A percentile compares a stretch with the other conserved stretches of the same genome.
Conservation (phyloP, 345 rosid genomes). For the Brassica rapa region DNA sequence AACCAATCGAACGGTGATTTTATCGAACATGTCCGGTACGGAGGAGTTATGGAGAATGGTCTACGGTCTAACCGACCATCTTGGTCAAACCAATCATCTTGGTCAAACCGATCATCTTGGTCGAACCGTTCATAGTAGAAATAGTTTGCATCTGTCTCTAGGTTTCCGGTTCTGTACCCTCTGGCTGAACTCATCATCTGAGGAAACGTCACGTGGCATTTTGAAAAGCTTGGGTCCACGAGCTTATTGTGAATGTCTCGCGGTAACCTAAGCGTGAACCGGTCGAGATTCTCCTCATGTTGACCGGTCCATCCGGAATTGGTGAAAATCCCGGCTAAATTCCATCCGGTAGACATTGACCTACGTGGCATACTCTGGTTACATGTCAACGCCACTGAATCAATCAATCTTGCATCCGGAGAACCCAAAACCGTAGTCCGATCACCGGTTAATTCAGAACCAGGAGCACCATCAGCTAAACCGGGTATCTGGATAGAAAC, state of each 20-base stretch:
- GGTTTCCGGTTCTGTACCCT: conserved; percentile 58
- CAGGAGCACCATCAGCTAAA: conserved; percentile 20
- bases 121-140: conserved; percentile 54
- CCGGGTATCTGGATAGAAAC: conserved; percentile 26
- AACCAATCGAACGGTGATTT: conserved; percentile 49
- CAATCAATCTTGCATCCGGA: conserved; percentile 35
- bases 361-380: conserved; percentile 49
- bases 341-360: conserved; percentile 72
- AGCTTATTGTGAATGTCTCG: conserved; percentile 53
- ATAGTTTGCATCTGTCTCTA: conserved; percentile 38
- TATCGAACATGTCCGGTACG: conserved; percentile 48
- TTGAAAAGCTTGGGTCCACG: conserved; percentile 42
- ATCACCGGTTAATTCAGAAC: conserved; percentile 4
- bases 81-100: conserved; percentile 43
- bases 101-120: conserved; percentile 42
- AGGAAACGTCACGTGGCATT: conserved; percentile 56
- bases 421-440: conserved; percentile 26
- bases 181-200: conserved; percentile 58
- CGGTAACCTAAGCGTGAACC: conserved; percentile 75
- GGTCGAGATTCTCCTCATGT: conserved; percentile 54
- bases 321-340: conserved; percentile 46
- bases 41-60: conserved; percentile 48
- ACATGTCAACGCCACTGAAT: conserved; percentile 21
- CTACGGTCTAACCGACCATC: conserved; percentile 43
- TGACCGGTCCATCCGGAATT: conserved; percentile 69